phyloP scores from a whole-genome alignment of 768 basidiomycete species.

The Amanita jacksonii region DNA sequence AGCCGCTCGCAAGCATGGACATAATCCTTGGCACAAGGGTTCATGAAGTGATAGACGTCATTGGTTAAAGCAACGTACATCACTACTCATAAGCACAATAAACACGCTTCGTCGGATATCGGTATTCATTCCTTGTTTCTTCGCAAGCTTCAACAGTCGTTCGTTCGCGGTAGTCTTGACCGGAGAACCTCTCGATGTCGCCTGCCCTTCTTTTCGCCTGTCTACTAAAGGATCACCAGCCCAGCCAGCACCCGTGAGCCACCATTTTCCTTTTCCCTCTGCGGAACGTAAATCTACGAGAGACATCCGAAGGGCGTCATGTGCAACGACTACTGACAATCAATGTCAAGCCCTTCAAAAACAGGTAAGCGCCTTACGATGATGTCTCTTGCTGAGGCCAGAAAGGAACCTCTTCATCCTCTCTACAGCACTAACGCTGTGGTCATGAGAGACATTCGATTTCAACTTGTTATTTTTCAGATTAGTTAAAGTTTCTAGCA shows the following conservation, averaged over 20 bases:
- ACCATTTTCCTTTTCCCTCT: constrained; percentile 92
- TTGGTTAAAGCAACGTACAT: constrained; percentile 41
- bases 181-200: constrained; percentile 14
- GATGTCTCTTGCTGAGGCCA: constrained; percentile 65
- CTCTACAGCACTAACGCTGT: constrained; percentile 67
- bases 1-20: constrained; percentile 93
- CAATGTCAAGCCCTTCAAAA: background rate
- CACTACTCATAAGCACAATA: constrained; percentile 90
- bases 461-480: constrained; percentile 88
- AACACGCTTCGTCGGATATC: constrained; percentile 90
- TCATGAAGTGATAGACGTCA: background rate
- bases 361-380: constrained; percentile 35
- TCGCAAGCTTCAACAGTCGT: constrained; percentile 67
- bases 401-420: constrained; percentile 84
- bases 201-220: constrained; percentile 29
- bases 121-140: constrained; percentile 97
- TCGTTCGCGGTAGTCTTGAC: constrained; percentile 22
- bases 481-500: constrained; percentile 89
- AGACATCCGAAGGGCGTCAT: constrained; percentile 82
- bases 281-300: constrained; percentile 79
- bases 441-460: constrained; percentile 50
- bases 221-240: constrained; percentile 85
- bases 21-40: constrained; percentile 58
- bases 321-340: constrained; percentile 49
- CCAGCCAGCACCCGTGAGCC: constrained; percentile 97